Evolutionary conservation across 2,329 filamentous ascomycete species (phyloP).

Genomic region (Aspergillus sergii): DNA sequence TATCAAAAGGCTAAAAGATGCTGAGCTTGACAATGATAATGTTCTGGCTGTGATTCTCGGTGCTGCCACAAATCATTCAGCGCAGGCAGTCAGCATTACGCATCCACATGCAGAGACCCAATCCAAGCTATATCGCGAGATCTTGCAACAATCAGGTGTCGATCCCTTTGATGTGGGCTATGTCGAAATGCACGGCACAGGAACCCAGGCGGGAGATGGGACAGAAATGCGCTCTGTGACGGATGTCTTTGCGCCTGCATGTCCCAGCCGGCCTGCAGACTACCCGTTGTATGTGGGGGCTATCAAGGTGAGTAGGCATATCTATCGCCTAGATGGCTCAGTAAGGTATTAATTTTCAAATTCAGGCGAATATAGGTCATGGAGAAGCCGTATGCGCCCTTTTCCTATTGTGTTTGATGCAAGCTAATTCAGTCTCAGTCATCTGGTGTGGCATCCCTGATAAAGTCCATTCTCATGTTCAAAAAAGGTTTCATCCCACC

Average conservation of each 20-base stretch:
- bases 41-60: conserved; percentile 47
- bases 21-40: conserved; percentile 52
- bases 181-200: conserved; percentile 45
- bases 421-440: too few relatives aligned
- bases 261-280: conserved; percentile 11
- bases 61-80: conserved; percentile 48
- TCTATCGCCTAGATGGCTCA: too few relatives aligned
- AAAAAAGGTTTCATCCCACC: conserved; percentile 65
- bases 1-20: conserved; percentile 55
- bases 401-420: too few relatives aligned
- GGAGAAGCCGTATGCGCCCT: conserved; percentile 34
- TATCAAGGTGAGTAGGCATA: conserved; percentile 25
- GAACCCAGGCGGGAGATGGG: conserved; percentile 42
- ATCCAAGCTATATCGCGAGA: conserved; percentile 37
- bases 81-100: conserved; percentile 50
- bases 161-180: conserved; percentile 41
- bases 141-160: conserved; percentile 41
- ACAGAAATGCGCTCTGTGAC: conserved; percentile 41
- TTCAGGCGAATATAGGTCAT: conserved; percentile 45
- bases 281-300: conserved; percentile 31
- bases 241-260: conserved; percentile 53
- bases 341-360: too few relatives aligned
- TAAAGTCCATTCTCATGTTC: conserved; percentile 68
- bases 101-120: conserved; percentile 45
- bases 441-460: conserved; percentile 30